phyloP scores from a whole-genome alignment of 768 basidiomycete genomes.

The Amanita brunnescens region DNA sequence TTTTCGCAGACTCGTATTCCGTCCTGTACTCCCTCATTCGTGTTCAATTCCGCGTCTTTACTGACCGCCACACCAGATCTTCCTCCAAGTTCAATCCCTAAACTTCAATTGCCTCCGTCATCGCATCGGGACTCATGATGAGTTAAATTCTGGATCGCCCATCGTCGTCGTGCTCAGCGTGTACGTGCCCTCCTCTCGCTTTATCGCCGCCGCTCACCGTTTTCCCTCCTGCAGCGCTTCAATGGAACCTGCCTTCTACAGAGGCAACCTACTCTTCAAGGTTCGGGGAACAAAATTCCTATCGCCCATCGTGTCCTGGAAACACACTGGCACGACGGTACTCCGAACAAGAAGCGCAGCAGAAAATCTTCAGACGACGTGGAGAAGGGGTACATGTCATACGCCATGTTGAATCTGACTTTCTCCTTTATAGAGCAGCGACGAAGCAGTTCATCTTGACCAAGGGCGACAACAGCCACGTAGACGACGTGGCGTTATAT shows the following conservation, averaged over 20 bases:
- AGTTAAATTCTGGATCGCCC: conserved; percentile 90
- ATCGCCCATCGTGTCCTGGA: conserved; percentile 96
- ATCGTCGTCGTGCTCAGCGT: conserved; percentile 96
- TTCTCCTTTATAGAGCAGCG: neutral
- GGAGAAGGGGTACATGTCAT: neutral
- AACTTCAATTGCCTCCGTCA: too few relatives aligned
- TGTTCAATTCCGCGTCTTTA: conserved; percentile 2
- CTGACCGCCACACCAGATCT: conserved; percentile 39
- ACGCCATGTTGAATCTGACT: neutral
- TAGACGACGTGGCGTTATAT: conserved; percentile 85
- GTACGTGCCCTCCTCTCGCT: conserved; percentile 50
- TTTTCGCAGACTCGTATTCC: conserved; percentile 68
- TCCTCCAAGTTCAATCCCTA: too few relatives aligned
- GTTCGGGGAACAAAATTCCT: conserved; percentile 88
- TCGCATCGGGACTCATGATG: conserved; percentile 94
- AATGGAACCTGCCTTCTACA: conserved; percentile 94
- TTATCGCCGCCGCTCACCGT: too few relatives aligned
- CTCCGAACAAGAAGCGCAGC: conserved; percentile 22
- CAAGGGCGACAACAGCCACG: conserved; percentile 93
- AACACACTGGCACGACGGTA: conserved; percentile 77
- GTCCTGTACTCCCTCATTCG: conserved; percentile 48
- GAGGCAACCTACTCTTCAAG: conserved; percentile 95
- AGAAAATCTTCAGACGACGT: neutral
- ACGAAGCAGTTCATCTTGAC: conserved; percentile 71
- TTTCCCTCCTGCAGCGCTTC: conserved; percentile 54